These are phyloP conservation scores for Lophiotrema nucula DNA, from an alignment of 495 filamentous ascomycete genomes.

Conservation along the genomic window DNA sequence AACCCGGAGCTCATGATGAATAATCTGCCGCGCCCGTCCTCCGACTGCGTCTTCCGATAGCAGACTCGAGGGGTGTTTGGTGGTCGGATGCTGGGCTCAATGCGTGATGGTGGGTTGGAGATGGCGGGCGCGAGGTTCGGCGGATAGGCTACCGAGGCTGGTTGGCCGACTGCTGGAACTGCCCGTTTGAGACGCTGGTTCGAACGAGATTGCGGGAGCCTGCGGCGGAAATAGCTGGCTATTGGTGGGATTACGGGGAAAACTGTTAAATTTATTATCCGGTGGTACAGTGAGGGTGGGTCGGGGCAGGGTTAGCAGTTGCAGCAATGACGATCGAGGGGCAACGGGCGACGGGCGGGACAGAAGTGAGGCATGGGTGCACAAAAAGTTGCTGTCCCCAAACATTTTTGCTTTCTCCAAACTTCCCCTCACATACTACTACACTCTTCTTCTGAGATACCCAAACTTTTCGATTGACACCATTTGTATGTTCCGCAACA, in stretches of 20 bases:
- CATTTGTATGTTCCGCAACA: conserved; percentile 20
- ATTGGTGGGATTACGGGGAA: conserved; percentile 13
- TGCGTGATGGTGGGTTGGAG: neutral
- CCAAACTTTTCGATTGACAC: neutral
- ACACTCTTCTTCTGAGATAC: neutral
- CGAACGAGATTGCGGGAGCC: neutral
- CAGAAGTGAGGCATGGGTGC: neutral
- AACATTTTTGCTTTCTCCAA: too few species aligned
- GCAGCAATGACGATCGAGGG: too few species aligned
- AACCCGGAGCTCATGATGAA: conserved; percentile 67
- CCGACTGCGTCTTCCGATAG: too few species aligned
- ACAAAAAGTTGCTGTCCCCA: conserved; percentile 8
- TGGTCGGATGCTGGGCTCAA: too few species aligned
- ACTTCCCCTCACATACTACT: neutral
- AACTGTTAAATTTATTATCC: conserved; percentile 7
- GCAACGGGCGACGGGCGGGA: too few species aligned
- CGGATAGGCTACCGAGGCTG: conserved; percentile 5
- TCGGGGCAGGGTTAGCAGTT: neutral
- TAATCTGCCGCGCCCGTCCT: conserved; percentile 21
- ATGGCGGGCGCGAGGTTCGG: conserved; percentile 1
- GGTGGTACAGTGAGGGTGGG: conserved; percentile 21
- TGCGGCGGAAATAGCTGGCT: neutral
- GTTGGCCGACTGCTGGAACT: neutral
- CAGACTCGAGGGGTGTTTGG: too few species aligned
- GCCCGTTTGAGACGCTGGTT: neutral